These are phyloP conservation scores for Chaetothyriales sp. DNA, from an alignment of 2,329 filamentous ascomycete species.

Conservation along the genomic window DNA sequence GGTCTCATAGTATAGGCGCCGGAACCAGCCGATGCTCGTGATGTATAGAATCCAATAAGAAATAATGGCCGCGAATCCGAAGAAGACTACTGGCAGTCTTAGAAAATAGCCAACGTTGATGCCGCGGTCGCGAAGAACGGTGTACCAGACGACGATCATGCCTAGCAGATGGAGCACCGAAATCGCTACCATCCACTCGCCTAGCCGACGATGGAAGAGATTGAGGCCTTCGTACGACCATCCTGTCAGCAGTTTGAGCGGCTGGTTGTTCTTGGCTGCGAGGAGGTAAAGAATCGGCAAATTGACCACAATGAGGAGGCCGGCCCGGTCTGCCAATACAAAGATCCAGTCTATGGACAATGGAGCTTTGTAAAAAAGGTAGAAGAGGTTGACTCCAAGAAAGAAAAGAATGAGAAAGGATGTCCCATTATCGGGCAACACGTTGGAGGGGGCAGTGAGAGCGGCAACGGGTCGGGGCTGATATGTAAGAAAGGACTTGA, in stretches of 20 bases:
- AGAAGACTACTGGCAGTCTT: conserved; percentile 35
- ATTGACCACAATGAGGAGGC: conserved; percentile 37
- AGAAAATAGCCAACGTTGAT: conserved; percentile 38
- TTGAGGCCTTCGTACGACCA: conserved; percentile 52
- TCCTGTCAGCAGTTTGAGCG: conserved; percentile 44
- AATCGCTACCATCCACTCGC: conserved; percentile 46
- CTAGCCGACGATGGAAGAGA: conserved; percentile 48
- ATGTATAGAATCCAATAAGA: conserved; percentile 48
- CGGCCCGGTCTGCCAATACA: conserved; percentile 43
- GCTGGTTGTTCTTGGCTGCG: conserved; percentile 49
- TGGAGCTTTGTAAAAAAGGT: conserved; percentile 39
- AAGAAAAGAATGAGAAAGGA: conserved; percentile 38
- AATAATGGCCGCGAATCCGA: conserved; percentile 41
- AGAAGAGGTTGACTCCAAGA: conserved; percentile 42
- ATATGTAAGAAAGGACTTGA: conserved; percentile 31
- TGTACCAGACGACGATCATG: conserved; percentile 43
- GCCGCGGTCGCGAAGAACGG: conserved; percentile 35
- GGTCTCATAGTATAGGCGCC: conserved; percentile 46
- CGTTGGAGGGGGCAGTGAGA: conserved; percentile 32
- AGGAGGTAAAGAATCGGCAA: conserved; percentile 44
- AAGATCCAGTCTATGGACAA: conserved; percentile 37
- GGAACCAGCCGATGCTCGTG: conserved; percentile 45
- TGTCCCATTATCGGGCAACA: conserved; percentile 42
- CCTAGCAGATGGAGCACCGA: conserved; percentile 41
- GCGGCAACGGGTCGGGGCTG: conserved; percentile 44